Evolutionary conservation across 306 rosid genomes (phyloP).

Genomic region (Benincasa hispida): DNA sequence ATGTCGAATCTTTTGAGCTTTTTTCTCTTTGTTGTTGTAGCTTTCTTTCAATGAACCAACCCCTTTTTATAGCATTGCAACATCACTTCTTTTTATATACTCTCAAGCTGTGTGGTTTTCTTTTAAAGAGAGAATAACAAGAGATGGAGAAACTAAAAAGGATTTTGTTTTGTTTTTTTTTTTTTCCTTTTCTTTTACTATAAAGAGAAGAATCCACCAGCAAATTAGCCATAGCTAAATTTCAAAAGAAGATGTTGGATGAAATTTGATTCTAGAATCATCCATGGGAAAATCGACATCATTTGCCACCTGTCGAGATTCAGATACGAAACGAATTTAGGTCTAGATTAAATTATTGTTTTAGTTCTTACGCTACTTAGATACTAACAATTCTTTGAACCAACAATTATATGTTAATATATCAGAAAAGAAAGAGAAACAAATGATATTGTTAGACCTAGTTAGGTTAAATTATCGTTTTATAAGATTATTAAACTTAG

Average conservation of each 20-base stretch:
- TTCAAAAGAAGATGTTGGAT: background rate
- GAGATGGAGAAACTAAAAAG: background rate
- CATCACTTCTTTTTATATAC: background rate
- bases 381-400: too few species aligned
- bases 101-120: background rate
- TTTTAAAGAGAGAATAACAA: background rate
- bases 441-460: too few species aligned
- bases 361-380: background rate
- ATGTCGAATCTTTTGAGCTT: background rate
- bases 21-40: background rate
- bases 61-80: background rate
- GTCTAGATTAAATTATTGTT: background rate
- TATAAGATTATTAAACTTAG: too few species aligned
- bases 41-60: conserved; percentile 1
- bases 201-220: background rate
- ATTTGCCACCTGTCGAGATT: background rate
- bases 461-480: too few species aligned
- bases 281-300: background rate
- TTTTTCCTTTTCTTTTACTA: background rate
- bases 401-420: too few species aligned
- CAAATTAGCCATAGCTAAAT: background rate
- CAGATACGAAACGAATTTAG: background rate
- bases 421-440: too few species aligned
- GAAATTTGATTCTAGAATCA: background rate
- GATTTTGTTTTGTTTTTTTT: too few species aligned